Base-by-base conservation (phyloP, 768 basidiomycete species). In the Amanita thiersii region DNA sequence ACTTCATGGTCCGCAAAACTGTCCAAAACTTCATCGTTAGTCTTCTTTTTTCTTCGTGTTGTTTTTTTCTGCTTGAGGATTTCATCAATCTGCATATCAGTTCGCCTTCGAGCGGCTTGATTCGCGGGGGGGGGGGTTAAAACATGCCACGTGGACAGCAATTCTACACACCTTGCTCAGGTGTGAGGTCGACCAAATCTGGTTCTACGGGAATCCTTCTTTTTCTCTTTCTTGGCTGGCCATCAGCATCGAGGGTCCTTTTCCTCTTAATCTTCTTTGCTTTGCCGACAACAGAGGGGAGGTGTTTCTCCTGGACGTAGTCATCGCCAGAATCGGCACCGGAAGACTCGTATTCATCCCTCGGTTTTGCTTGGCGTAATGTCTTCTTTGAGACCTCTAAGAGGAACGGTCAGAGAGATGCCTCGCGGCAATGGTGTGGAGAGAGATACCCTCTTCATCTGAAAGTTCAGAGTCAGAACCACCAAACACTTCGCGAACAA, bases 1-100 rank as follows among this genome's bases (percentile, higher is more conserved):
- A 97, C 89, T 52, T 94, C 84, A 45, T 88, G 88, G 53, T 98
- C 93, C 26, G 90, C 88, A 50, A 84, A 83, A 15, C 74, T 75
- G 54, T 97, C 94, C 25, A 96, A 62, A 8, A 79, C 79, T 52
- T 89, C 88, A 1, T 86, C 87, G 39, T 82, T 78, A n/a, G 62
- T 63, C 43, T 72, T 87, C 56, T 83, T 82, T 65, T 88, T 90
- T 50, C 79, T 77, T 28, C 82, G 68, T 20, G 72, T 69, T 2
- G 68, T 59, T 58, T 84, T 86, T 56, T 86, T 89, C 3, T 81
- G 69, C 61, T 88, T 90, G 14, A 93, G 70, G 40, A 92, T 91
- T 12, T 82, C 84, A 45, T 94, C 89, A 45, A 98, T 77, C 52
- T 80, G 72, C 72, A 82, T 83, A 53, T 91, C 86, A 24, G 96